phyloP scores from a whole-genome alignment of 192 early-diverging fungal genomes.

The Coemansia sp. region DNA sequence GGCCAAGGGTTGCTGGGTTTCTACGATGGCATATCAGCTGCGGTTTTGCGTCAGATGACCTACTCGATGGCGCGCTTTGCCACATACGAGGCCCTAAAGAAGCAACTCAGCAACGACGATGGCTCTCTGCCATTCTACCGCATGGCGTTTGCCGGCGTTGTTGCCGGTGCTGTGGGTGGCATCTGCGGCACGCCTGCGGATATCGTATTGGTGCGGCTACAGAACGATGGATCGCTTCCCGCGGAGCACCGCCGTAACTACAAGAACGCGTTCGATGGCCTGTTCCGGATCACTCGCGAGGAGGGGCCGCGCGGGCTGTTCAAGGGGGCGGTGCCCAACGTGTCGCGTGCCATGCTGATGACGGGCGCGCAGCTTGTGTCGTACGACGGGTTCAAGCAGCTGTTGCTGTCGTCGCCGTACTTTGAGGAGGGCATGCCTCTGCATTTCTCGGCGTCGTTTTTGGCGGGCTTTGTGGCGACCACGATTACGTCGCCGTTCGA shows the following conservation, averaged over 20 bases:
- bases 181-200: constrained; percentile 78
- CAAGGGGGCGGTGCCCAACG: constrained; percentile 87
- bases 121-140: constrained; percentile 48
- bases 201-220: constrained; percentile 78
- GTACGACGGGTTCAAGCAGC: constrained; percentile 77
- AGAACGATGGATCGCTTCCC: constrained; percentile 75
- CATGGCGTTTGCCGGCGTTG: constrained; percentile 34
- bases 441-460: constrained; percentile 70
- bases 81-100: constrained; percentile 71
- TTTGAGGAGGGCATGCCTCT: constrained; percentile 64
- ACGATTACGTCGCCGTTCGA: constrained; percentile 77
- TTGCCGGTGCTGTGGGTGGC: constrained; percentile 59
- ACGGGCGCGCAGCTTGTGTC: constrained; percentile 68
- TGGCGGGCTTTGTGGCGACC: constrained; percentile 75
- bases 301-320: constrained; percentile 80
- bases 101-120: constrained; percentile 52
- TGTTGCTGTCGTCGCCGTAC: constrained; percentile 60
- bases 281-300: constrained; percentile 71
- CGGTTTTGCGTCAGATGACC: constrained; percentile 73
- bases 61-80: constrained; percentile 82
- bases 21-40: constrained; percentile 67
- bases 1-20: constrained; percentile 71
- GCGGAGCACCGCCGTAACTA: constrained; percentile 67
- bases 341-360: constrained; percentile 89
- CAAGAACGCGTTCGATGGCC: constrained; percentile 70